A percentile compares a stretch with the other conserved stretches of the same genome.
These are phyloP conservation scores for Mucor velutinosus DNA, from an alignment of 371 early-diverging fungal genomes.

Conservation along the genomic window DNA sequence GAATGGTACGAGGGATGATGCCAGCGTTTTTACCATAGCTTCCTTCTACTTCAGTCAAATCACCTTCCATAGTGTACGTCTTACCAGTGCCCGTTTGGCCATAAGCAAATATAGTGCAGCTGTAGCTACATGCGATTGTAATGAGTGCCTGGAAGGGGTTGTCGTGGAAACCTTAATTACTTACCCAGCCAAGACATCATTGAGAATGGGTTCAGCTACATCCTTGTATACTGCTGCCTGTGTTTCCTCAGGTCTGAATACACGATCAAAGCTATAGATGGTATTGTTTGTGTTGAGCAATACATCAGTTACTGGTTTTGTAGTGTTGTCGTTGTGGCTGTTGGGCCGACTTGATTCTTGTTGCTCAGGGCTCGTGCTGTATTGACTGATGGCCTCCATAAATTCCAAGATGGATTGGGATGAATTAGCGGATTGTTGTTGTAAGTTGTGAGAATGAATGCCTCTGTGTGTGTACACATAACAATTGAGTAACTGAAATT, in stretches of 20 bases:
- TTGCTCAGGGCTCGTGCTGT: not conserved
- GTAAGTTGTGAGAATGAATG: not conserved
- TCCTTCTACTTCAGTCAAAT: conserved; percentile 55
- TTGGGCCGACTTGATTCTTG: not conserved
- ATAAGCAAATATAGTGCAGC: conserved; percentile 97
- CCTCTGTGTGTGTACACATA: not conserved
- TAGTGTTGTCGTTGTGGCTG: not conserved
- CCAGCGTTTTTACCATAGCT: conserved; percentile 56
- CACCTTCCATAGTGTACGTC: conserved; percentile 89
- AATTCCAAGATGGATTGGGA: not conserved
- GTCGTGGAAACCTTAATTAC: conserved; percentile 12
- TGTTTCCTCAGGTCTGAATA: conserved; percentile 83
- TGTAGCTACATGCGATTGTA: conserved; percentile 68
- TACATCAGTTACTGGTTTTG: conserved; percentile 21
- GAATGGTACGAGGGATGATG: conserved; percentile 88
- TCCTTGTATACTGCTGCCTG: conserved; percentile 88
- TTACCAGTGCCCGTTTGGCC: conserved; percentile 96
- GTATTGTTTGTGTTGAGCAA: conserved; percentile 55
- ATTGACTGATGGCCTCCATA: not conserved
- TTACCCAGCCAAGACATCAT: conserved; percentile 66
- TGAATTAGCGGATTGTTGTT: not conserved
- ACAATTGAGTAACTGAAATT: not conserved
- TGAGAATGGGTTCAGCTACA: conserved; percentile 81
- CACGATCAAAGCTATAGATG: conserved; percentile 88
- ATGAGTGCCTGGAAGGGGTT: conserved; percentile 2